Evolutionary conservation across 257 asterid genomes (phyloP).

Genomic region (Solanum sejunctum): DNA sequence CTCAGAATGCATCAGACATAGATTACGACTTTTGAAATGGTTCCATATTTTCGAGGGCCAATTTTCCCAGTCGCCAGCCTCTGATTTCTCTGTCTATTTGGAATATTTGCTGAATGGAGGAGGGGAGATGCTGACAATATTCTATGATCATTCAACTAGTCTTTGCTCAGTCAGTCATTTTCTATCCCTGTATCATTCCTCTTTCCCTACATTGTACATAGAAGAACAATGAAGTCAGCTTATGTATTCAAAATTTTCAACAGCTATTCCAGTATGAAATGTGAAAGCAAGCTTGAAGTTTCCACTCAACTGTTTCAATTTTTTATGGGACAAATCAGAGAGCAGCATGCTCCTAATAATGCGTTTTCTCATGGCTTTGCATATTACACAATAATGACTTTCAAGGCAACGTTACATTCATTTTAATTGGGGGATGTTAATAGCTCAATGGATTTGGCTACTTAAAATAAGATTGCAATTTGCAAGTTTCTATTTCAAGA

Average conservation of each 20-base stretch:
- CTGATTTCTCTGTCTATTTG: neutral
- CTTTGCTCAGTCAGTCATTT: neutral
- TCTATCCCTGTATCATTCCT: neutral
- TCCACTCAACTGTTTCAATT: neutral
- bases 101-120: neutral
- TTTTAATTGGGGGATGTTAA: neutral
- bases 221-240: slow-evolving; percentile 4
- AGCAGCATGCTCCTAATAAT: neutral
- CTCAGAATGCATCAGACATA: slow-evolving; percentile 62
- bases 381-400: neutral
- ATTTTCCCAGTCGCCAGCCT: slow-evolving; percentile 1
- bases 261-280: neutral
- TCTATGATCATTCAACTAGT: neutral
- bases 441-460: neutral
- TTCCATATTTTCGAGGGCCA: neutral
- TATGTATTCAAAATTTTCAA: neutral
- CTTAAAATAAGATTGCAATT: neutral
- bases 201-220: slow-evolving; percentile 6
- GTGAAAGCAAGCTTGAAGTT: neutral
- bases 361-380: neutral
- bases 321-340: neutral
- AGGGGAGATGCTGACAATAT: slow-evolving; percentile 1
- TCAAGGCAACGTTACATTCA: neutral
- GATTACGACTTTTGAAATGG: slow-evolving; percentile 62
- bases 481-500: neutral